Evolutionary conservation across 192 early-diverging fungal species (phyloP).

Genomic region (Dissophora globulifera): DNA sequence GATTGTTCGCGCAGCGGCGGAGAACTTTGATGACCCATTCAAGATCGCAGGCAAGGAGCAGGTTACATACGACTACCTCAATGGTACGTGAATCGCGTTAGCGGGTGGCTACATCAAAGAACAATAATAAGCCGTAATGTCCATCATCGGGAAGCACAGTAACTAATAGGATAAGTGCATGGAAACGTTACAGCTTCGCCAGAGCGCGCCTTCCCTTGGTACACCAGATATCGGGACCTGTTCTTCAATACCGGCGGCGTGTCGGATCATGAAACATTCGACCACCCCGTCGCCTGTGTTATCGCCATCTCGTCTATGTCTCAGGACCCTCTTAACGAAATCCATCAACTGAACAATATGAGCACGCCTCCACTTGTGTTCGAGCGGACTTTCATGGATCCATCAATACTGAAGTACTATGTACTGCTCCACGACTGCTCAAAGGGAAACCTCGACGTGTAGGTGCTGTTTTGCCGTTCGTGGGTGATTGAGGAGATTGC

Average conservation of each 20-base stretch:
- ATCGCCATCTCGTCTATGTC: slow-evolving; percentile 71
- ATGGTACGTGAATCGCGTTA: slow-evolving; percentile 33
- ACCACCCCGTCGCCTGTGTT: slow-evolving; percentile 93
- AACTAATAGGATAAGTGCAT: too few relatives aligned
- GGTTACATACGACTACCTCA: slow-evolving; percentile 61
- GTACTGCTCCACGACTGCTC: slow-evolving; percentile 87
- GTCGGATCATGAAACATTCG: slow-evolving; percentile 93
- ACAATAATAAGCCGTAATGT: too few relatives aligned
- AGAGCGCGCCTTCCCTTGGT: slow-evolving; percentile 85
- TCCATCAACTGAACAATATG: slow-evolving; percentile 67
- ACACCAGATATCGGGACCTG: slow-evolving; percentile 74
- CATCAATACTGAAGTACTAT: slow-evolving; percentile 82
- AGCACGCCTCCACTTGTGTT: slow-evolving; percentile 65
- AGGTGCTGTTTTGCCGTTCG: too few relatives aligned
- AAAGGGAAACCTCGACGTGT: slow-evolving; percentile 63
- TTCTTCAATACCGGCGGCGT: slow-evolving; percentile 70
- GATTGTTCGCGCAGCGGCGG: slow-evolving; percentile 45
- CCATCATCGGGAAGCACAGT: too few relatives aligned
- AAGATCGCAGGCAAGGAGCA: slow-evolving; percentile 49
- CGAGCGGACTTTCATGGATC: slow-evolving; percentile 81
- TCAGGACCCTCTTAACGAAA: slow-evolving; percentile 77
- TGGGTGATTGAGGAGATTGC: too few relatives aligned
- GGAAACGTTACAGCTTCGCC: slow-evolving; percentile 55
- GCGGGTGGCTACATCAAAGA: too few relatives aligned
- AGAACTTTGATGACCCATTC: slow-evolving; percentile 30